Base-by-base conservation (phyloP, 192 early-diverging fungal genomes). In the Coemansia javaensis region DNA sequence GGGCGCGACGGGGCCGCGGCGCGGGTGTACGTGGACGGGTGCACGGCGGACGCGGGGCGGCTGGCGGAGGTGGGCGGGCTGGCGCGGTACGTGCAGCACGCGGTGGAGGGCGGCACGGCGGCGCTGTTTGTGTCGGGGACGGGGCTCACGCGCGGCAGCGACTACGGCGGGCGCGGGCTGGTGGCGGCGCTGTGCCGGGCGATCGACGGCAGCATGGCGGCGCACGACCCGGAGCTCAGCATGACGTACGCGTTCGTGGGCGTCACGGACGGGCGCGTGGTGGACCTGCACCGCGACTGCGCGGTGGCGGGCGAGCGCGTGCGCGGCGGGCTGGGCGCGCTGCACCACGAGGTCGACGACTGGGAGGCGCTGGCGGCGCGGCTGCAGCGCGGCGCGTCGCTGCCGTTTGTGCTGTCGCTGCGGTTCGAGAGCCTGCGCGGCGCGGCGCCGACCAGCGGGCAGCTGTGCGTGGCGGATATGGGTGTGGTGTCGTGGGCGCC, bases 191-290 rank as follows among this genome's bases (percentile, higher is more conserved):
- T 75, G 1, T 67, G 63, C 44, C 40, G 34, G 6, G 43, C 55
- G 17, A 75, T 75, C 23, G 45, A 43, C 18, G 18, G 52, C 25
- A 50, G 47, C 42, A 75, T 75, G 63, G 47, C 55, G 17, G 50
- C 50, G 18, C 50, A 44, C 24, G 63, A 75, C 40, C 57, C 69
- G 12, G 70, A 74, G 36, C 22, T 75, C 42, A 59, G 59, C 55
- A 75, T 75, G 64, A 75, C 71, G 13, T 75, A 75, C 27, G 64
- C 64, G 13, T 75, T 67, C 47, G 47, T 75, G 27, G 71, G 71
- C 7, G 32, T 75, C 7, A 75, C 71, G 1, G 71, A 75, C 50
- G 43, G 27, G 51, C 62, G 63, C 32, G 42, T 67, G 9, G 50
- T 75, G 11, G 64, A 75, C 48, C 60, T 75, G 13, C 64, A 67